These are phyloP conservation scores for Hypocrella siamensis DNA, from an alignment of 2,329 filamentous ascomycete genomes.

Conservation along the genomic window DNA sequence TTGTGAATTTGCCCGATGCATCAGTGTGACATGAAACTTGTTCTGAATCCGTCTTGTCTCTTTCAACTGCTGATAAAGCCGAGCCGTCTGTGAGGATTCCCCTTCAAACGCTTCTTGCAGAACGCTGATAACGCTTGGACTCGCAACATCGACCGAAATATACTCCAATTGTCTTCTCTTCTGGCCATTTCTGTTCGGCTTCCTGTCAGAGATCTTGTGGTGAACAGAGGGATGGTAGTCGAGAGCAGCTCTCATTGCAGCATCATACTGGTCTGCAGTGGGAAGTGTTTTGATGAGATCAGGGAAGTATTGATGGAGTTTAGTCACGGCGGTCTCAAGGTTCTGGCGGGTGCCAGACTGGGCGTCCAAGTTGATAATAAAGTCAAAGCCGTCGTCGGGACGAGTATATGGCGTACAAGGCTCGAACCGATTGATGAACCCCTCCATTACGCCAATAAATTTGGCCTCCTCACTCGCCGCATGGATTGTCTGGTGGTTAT, in stretches of 20 bases:
- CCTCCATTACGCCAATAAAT: conserved; percentile 84
- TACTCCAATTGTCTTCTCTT: conserved; percentile 40
- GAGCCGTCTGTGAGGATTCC: conserved; percentile 24
- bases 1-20: conserved; percentile 55
- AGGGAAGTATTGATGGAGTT: conserved; percentile 64
- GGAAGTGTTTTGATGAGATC: conserved; percentile 59
- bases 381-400: conserved; percentile 75
- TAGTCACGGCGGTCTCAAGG: conserved; percentile 60
- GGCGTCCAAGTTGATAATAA: conserved; percentile 73
- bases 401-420: conserved; percentile 45
- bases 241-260: conserved; percentile 58
- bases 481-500: conserved; percentile 97
- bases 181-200: conserved; percentile 9
- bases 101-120: conserved; percentile 57
- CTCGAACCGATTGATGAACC: conserved; percentile 79
- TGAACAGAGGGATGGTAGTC: conserved; percentile 64
- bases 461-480: conserved; percentile 59
- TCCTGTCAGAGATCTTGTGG: conserved; percentile 50
- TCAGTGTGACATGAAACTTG: conserved; percentile 88
- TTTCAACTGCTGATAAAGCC: conserved; percentile 62
- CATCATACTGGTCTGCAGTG: conserved; percentile 56
- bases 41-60: conserved; percentile 59
- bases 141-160: conserved; percentile 33
- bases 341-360: conserved; percentile 66
- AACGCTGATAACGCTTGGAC: conserved; percentile 27